A percentile compares a stretch with the other conserved stretches of the same genome.
These are phyloP conservation scores for Ogataea ganodermae DNA, from an alignment of 805 yeast species.

Conservation along the genomic window DNA sequence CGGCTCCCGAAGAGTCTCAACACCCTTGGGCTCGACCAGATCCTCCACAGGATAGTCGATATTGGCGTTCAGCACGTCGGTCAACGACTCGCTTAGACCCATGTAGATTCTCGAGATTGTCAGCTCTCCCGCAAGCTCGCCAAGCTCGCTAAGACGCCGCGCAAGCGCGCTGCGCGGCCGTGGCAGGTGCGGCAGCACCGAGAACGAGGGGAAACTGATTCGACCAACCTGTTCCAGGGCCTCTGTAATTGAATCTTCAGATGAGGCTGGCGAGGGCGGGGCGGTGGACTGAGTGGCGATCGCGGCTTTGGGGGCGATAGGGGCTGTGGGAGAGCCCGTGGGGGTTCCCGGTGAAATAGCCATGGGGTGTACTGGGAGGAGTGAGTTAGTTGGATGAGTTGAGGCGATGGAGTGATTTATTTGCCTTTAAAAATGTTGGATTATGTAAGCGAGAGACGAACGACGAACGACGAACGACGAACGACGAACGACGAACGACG, in stretches of 20 bases:
- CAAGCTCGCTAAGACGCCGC: conserved; percentile 17
- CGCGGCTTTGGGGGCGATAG: not conserved
- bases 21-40: conserved; percentile 22
- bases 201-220: conserved; percentile 31
- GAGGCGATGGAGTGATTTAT: not conserved
- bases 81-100: conserved; percentile 34
- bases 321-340: too few relatives aligned
- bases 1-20: conserved; percentile 19
- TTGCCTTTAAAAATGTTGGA: too few relatives aligned
- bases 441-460: too few relatives aligned
- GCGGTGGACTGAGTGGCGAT: too few relatives aligned
- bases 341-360: too few relatives aligned
- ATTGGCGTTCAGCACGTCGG: conserved; percentile 46
- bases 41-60: conserved; percentile 55
- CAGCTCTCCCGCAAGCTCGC: conserved; percentile 7
- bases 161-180: conserved; percentile 19
- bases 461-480: too few relatives aligned
- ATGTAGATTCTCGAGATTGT: conserved; percentile 27
- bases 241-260: conserved; percentile 42
- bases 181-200: conserved; percentile 34
- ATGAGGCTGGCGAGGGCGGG: not conserved
- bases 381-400: not conserved
- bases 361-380: too few relatives aligned
- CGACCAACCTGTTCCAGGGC: conserved; percentile 57
- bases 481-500: too few relatives aligned